Conservation (phyloP, 2,329 filamentous ascomycete genomes). For the Colletotrichum zoysiae region DNA sequence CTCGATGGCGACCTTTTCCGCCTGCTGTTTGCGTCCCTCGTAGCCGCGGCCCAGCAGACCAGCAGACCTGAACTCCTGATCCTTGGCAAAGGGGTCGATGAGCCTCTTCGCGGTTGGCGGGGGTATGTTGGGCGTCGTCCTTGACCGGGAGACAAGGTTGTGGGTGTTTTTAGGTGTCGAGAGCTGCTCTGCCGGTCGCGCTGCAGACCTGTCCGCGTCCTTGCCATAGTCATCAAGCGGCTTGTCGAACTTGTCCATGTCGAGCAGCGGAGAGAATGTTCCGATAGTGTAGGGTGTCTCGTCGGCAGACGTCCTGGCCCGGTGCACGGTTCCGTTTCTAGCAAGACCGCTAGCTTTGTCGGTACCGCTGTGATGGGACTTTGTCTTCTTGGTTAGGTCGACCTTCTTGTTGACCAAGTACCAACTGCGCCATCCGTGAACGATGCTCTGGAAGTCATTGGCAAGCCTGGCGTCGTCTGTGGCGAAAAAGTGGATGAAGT, state of each 20-base stretch:
- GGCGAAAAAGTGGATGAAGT: conserved; percentile 93
- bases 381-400: conserved; percentile 57
- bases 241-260: conserved; percentile 70
- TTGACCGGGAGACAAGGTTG: conserved; percentile 34
- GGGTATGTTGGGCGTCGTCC: conserved; percentile 26
- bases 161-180: conserved; percentile 16
- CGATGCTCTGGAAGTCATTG: conserved; percentile 74
- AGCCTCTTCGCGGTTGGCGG: conserved; percentile 24
- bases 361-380: conserved; percentile 48
- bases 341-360: conserved; percentile 48
- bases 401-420: conserved; percentile 82
- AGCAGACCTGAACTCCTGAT: conserved; percentile 61
- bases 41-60: conserved; percentile 66
- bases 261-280: conserved; percentile 75
- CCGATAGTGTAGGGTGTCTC: conserved; percentile 73
- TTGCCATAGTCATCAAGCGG: conserved; percentile 64
- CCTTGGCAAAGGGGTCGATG: conserved; percentile 44
- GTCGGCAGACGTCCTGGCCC: conserved; percentile 57
- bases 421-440: conserved; percentile 92
- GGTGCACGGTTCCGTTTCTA: conserved; percentile 50
- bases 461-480: conserved; percentile 79
- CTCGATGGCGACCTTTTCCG: conserved; percentile 44
- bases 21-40: conserved; percentile 60
- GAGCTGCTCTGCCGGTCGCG: conserved; percentile 19
- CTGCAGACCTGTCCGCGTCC: conserved; percentile 48